A percentile compares a stretch with the other conserved stretches of the same genome.
These are phyloP conservation scores for Houttuynia cordata DNA, from an alignment of 164 flowering plant genomes.

Conservation along the genomic window DNA sequence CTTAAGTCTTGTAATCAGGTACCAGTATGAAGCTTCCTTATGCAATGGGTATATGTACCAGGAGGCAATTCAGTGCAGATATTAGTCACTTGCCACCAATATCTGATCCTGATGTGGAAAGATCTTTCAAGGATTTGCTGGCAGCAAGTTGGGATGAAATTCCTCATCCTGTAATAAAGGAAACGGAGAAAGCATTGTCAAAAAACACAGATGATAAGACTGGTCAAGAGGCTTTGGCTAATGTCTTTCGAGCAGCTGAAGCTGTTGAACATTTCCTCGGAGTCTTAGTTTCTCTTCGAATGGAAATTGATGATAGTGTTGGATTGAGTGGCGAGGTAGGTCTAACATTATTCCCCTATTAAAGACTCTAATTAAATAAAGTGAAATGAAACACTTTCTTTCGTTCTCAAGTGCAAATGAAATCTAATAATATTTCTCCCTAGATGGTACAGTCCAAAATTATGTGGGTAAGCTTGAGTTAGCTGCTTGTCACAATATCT, in stretches of 20 bases:
- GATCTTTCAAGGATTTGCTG: conserved; percentile 72
- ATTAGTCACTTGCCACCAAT: conserved; percentile 47
- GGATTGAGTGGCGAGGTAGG: conserved; percentile 89
- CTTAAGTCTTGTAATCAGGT: not conserved
- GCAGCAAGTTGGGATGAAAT: conserved; percentile 79
- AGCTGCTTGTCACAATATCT: not conserved
- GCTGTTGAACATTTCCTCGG: conserved; percentile 76
- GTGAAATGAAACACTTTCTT: not conserved
- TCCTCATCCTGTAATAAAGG: conserved; percentile 39
- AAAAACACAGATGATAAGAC: conserved; percentile 60
- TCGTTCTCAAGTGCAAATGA: not conserved
- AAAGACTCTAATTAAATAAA: not conserved
- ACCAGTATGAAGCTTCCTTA: conserved; percentile 30
- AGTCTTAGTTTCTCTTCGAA: conserved; percentile 48
- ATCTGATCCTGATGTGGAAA: conserved; percentile 51
- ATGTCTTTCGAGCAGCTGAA: conserved; percentile 81
- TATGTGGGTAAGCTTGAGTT: not conserved
- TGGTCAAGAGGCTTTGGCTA: conserved; percentile 55
- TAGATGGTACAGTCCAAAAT: not conserved
- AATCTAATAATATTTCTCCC: not conserved
- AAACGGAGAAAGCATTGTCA: conserved; percentile 52
- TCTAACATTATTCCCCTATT: not conserved
- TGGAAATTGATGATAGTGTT: conserved; percentile 76
- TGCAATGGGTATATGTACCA: conserved; percentile 32
- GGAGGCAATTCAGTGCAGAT: conserved; percentile 55